Evolutionary conservation across 2,329 filamentous ascomycete species (phyloP), one percentile per base, ranked within the genome.

Genomic region (Colletotrichum navitas): DNA sequence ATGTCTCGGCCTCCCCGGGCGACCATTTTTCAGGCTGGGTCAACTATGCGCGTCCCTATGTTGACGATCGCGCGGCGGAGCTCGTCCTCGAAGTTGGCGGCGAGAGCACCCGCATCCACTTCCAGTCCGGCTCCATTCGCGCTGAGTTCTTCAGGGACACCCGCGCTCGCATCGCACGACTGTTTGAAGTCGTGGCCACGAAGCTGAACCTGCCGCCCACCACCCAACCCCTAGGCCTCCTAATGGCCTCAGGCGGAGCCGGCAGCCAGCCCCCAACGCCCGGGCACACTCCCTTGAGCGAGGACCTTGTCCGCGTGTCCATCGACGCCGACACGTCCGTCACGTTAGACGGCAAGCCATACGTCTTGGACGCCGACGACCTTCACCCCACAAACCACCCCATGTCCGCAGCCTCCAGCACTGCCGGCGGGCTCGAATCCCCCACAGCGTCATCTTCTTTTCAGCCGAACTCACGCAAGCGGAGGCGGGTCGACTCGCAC

Each of bases 1-100:
- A 92, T 62, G 75, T 75, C 24, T 69, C 76, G 4, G 74, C 79
- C 24, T 43, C 63, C n/a, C 73, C 45, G 62, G 74, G 62, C 36
- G 80, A 80, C 51, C 76, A 80, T 41, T 66, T 81, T 39, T 77
- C 79, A 21, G 82, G 81, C 51, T 93, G 89, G 85, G 90, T 97
- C 36, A 89, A 90, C 74, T 98, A 98, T 77, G 90, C 93, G 18
- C 90, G 95, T 7, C 95, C 95, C 0, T 97, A 92, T 77, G 90
- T 94, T n/a, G 94, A 98, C 79, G 90, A 93, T 64, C 86, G 85
- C 29, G 82, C 92, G 0, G 86, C 89, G 71, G 93, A 95, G 78
- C 86, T 98, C 29, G 86, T 98, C 34, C 83, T 98, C 2, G 94
- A 98, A 79, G 92, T 97, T 61, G 90, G 91, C 24, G 87, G 86